phyloP scores from a whole-genome alignment of 345 rosid genomes.

The Populus ilicifolia region DNA sequence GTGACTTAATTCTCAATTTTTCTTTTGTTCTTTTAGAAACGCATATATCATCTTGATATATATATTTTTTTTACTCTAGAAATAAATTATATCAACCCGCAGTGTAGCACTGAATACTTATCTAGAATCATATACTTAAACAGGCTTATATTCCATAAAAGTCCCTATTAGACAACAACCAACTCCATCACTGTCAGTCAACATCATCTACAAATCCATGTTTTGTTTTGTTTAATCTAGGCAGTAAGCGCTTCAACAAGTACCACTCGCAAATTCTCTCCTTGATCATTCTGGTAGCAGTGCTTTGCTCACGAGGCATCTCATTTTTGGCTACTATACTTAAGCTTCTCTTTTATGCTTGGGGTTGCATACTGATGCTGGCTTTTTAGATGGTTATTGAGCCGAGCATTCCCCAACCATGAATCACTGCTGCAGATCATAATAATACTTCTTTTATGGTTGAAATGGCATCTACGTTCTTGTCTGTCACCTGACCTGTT shows the following conservation, averaged over 20 bases:
- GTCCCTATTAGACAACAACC: neutral
- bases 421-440: neutral
- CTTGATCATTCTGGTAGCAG: neutral
- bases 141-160: neutral
- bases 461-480: neutral
- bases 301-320: neutral
- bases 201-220: neutral
- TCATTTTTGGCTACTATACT: neutral
- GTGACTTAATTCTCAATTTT: too few species aligned
- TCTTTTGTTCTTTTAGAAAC: too few species aligned
- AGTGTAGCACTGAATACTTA: too few species aligned
- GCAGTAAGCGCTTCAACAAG: neutral
- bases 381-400: neutral
- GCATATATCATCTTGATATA: too few species aligned
- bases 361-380: neutral
- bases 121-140: neutral
- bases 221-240: neutral
- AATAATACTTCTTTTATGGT: neutral
- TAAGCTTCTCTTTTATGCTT: neutral
- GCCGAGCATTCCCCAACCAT: neutral
- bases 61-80: too few species aligned
- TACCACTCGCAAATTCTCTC: neutral
- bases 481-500: neutral
- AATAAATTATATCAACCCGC: too few species aligned
- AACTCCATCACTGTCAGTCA: neutral